Conservation (phyloP, 257 asterid genomes). For the Rauvolfia tetraphylla region DNA sequence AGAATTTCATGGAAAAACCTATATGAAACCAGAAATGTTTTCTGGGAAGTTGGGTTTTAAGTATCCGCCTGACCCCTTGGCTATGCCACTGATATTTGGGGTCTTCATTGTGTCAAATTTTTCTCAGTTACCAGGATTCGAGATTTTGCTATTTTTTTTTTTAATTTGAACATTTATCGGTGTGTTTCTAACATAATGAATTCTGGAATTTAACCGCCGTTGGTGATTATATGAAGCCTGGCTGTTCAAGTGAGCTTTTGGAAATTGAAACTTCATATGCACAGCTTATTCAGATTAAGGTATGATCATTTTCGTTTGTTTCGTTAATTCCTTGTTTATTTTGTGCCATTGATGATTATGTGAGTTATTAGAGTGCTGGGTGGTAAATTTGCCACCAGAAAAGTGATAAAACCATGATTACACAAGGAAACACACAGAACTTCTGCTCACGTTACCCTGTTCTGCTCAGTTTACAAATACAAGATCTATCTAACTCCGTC, state of each 20-base stretch:
- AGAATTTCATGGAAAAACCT: neutral
- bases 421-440: neutral
- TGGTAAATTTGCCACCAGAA: neutral
- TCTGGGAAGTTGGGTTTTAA: neutral
- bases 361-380: neutral
- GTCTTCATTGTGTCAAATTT: neutral
- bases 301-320: conserved; percentile 25
- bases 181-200: neutral
- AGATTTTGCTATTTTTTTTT: neutral
- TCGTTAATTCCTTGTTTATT: neutral
- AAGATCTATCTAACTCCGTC: neutral
- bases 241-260: conserved; percentile 87
- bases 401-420: neutral
- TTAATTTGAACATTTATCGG: neutral
- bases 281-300: conserved; percentile 89
- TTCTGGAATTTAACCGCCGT: neutral
- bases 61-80: neutral
- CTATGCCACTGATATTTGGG: neutral
- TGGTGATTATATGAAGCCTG: conserved; percentile 59
- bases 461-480: neutral
- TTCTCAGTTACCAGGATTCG: neutral
- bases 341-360: neutral
- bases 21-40: neutral
- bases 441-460: neutral
- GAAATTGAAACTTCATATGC: conserved; percentile 54